Evolutionary conservation across 202 grass and related monocot species (phyloP), one percentile per base, ranked within the genome.

Genomic region (Carex arenaria): DNA sequence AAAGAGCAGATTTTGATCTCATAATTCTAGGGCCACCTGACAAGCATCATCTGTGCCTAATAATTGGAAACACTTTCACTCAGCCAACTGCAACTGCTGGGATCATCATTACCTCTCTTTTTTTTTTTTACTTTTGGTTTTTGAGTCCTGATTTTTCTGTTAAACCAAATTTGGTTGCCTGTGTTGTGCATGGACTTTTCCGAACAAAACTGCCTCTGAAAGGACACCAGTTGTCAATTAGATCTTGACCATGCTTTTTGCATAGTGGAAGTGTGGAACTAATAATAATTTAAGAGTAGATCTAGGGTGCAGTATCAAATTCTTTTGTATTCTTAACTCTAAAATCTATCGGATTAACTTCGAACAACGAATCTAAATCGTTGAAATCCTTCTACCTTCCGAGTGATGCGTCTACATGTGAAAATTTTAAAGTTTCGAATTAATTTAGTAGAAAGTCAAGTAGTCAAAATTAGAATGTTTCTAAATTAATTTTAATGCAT

Each of bases 201-300:
- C 42, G 66, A 72, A 10, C 18, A 49, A 72, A 49, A 72, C 40
- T 3, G 69, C 18, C 42, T 51, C 42, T 72, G 9, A 72, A 26
- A 49, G 67, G 36, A 45, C 20, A 43, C 42, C n/a, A 51, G 42
- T 51, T 51, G 69, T 72, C 49, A 72, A 72, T 49, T 72, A 72
- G 69, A 72, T 72, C 43, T 72, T 72, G 69, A 72, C 69, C 51
- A 45, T 45, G 67, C 67, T 70, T 70, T 70, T 71, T 71, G 15
- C 20, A 45, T 3, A 71, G 67, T 71, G 38, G 18, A 71, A 71
- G n/a, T n/a, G n/a, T n/a, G n/a, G n/a, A n/a, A n/a, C n/a, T n/a
- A n/a, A n/a, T n/a, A n/a, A n/a, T n/a, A n/a, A n/a, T n/a, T n/a
- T n/a, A n/a, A n/a, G n/a, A n/a, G n/a, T n/a, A n/a, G n/a, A n/a